Evolutionary conservation across 2,329 filamentous ascomycete genomes (phyloP), one percentile per base, ranked within the genome.

Genomic region (Apiospora hydei): DNA sequence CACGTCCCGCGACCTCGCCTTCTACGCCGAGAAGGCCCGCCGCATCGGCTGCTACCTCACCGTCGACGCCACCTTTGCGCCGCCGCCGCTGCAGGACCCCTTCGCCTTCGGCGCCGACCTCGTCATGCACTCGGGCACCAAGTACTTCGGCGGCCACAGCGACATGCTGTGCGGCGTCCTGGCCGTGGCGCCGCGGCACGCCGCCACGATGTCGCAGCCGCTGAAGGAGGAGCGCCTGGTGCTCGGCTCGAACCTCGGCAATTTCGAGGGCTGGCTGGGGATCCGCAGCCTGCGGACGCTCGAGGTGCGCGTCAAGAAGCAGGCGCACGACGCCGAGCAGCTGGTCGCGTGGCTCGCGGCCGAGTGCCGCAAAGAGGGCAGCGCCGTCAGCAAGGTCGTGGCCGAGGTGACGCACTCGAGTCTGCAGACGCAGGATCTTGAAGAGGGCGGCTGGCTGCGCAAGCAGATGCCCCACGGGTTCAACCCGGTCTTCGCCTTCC

Each of bases 121-220:
- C 0, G 89, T 98, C 46, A 93, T 98, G 94, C 96, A 99, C 83
- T 93, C 89, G 69, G 96, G 95, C 4, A 98, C 95, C 24, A 99
- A 98, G 86, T 99, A 98, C 83, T 90, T 99, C 76, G 96, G 96
- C 26, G 96, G 96, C 0, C 96, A 99, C 84, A 96, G 92, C 75
- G 96, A 99, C 83, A 88, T 98, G 88, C 89, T 98, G 7, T 97
- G 94, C 79, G 96, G 96, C 30, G 92, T 97, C 24, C 84, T 99
- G 41, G 89, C 90, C 0, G 88, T 95, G 7, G 85, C 88, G 69
- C 88, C 88, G 21, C 81, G 81, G 49, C 82, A 82, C 76, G 81
- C 78, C 34, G 84, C 84, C 67, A 93, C 92, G 92, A 81, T 90
- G n/a, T 13, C 10, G 18, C 80, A 81, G 43, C 84, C 83, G 30